Base-by-base conservation (phyloP, 805 yeast genomes). In the Cyberlindnera samutprakarnensis region DNA sequence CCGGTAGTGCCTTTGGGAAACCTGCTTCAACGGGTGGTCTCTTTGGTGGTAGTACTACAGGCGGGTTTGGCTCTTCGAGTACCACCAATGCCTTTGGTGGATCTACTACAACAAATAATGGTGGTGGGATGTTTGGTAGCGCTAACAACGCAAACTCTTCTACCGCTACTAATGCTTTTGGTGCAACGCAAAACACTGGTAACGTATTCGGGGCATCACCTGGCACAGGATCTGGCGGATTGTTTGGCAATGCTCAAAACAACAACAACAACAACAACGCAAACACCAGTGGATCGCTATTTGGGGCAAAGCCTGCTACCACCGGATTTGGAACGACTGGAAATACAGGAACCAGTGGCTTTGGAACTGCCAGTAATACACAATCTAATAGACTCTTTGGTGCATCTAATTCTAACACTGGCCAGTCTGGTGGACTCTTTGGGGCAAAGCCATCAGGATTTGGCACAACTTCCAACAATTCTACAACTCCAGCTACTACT, bases 361-460 rank as follows among this genome's bases (percentile, higher is more conserved):
- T n/a, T n/a, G n/a, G n/a, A n/a, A n/a, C n/a, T n/a, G n/a, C n/a
- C n/a, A n/a, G n/a, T n/a, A 27, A 27, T 15, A 5, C 29, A 12
- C 42, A 30, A 46, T 41, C 26, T 42, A 39, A 26, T n/a, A 35
- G 70, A 5, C 47, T 68, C 33, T 71, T 71, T 37, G 62, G 59
- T 45, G 63, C 63, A 20, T 46, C 39, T 29, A 54, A 51, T 30
- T 43, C 37, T 17, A 36, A 30, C 22, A 23, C 32, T 24, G 18
- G 23, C 28, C 32, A 20, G 13, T 27, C 18, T 10, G 21, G 50
- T 20, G 37, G 39, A 9, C 23, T 35, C 3, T 32, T 32, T 18
- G 31, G 38, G 8, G 23, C 37, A 13, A 25, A 27, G 22, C 16
- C 35, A n/a, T n/a, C n/a, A 44, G 32, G 28, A 13, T 56, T 57